Base-by-base conservation (phyloP, 2,329 filamentous ascomycete genomes). In the Ampelomyces quisqualis region DNA sequence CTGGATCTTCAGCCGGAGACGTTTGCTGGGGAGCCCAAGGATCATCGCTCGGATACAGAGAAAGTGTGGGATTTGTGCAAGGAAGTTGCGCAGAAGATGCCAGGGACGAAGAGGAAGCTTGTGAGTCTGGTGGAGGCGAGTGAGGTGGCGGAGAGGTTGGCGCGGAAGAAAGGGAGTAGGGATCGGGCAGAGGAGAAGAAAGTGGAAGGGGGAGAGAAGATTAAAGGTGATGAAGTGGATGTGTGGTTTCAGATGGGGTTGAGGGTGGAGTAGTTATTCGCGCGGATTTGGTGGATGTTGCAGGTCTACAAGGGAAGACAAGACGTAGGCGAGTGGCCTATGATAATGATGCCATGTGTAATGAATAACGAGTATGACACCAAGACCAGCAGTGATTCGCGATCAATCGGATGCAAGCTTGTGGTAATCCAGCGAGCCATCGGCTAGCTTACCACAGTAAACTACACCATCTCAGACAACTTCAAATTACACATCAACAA, bases 91-190 rank as follows among this genome's bases (percentile, higher is more conserved):
- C 45, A 45, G 7, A 57, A 55, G 39, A 38, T 54, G 33, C 28
- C 46, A 8, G 62, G 59, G 13, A 39, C 22, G 13, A 80, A 77
- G 69, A 69, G 78, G 49, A 73, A 70, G 51, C 64, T 83, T 9
- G 78, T 83, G 5, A 77, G 69, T 34, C 57, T 83, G 40, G 71
- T 74, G 26, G 80, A 84, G 59, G 79, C 80, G 8, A 83, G 81
- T 53, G 79, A 82, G 60, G 77, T 83, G 14, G 77, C 78, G 7
- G 77, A 74, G 51, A 58, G 78, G 15, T 49, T 78, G 48, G 72
- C 69, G 77, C 80, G 57, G 78, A 78, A 7, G 80, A 81, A 53
- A 77, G 80, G 61, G 73, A 81, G 15, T 75, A 77, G 7, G 75
- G 70, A 67, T 14, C 43, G 20, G 24, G 45, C 35, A 24, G 47